These are phyloP conservation scores for Dothidotthia symphoricarpi DNA, from an alignment of 2,329 filamentous ascomycete genomes.

Conservation along the genomic window DNA sequence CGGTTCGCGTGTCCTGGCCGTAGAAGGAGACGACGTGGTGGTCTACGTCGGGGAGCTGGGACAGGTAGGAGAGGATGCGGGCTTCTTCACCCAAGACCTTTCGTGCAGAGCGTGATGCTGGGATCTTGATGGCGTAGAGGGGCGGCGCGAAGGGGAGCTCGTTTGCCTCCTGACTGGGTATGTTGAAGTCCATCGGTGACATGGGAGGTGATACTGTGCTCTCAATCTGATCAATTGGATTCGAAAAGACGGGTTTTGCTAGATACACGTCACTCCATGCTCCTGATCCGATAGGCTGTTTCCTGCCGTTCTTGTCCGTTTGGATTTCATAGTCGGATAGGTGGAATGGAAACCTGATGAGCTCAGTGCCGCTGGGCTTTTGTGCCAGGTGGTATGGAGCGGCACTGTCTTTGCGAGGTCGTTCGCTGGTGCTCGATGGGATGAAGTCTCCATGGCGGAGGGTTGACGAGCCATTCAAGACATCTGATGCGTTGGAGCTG, in stretches of 20 bases:
- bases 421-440: slow-evolving; percentile 7
- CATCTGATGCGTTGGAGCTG: slow-evolving; percentile 20
- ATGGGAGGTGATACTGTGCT: slow-evolving; percentile 26
- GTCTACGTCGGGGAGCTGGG: slow-evolving; percentile 21
- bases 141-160: slow-evolving; percentile 12
- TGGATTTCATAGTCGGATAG: slow-evolving; percentile 29
- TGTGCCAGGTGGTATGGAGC: slow-evolving; percentile 17
- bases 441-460: slow-evolving; percentile 23
- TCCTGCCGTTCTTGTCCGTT: slow-evolving; percentile 21
- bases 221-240: slow-evolving; percentile 5
- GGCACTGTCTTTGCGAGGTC: not conserved
- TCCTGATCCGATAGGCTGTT: slow-evolving; percentile 33
- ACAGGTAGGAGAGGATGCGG: slow-evolving; percentile 34
- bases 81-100: slow-evolving; percentile 35
- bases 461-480: slow-evolving; percentile 17
- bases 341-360: slow-evolving; percentile 24
- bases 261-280: slow-evolving; percentile 42
- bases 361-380: slow-evolving; percentile 21
- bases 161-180: slow-evolving; percentile 9
- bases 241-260: slow-evolving; percentile 24
- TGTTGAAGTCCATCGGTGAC: slow-evolving; percentile 26
- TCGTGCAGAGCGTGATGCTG: slow-evolving; percentile 30
- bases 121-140: slow-evolving; percentile 39
- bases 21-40: slow-evolving; percentile 35
- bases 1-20: slow-evolving; percentile 32